A percentile compares a stretch with the other conserved stretches of the same genome.
Conservation (phyloP, 2,329 filamentous ascomycete genomes). For the Fusarium veterinarium region DNA sequence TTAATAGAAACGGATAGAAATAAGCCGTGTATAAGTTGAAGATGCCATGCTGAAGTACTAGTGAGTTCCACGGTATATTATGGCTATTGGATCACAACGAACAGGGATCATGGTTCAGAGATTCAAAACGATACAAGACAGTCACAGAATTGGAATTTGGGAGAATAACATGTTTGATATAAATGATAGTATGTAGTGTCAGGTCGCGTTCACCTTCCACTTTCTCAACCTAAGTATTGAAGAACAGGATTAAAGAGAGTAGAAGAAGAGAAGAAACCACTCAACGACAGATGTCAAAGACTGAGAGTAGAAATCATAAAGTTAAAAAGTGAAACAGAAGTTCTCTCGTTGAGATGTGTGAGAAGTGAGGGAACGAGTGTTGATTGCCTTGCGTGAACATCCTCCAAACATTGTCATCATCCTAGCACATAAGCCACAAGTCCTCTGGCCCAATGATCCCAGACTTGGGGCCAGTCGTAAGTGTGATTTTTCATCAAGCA, state of each 20-base stretch:
- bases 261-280: not conserved
- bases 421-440: too few species aligned
- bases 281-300: not conserved
- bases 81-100: not conserved
- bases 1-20: too few species aligned
- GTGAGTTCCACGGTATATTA: not conserved
- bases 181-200: not conserved
- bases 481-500: not conserved
- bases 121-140: not conserved
- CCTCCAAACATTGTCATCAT: not conserved
- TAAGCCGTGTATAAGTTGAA: too few species aligned
- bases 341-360: not conserved
- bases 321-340: not conserved
- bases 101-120: fast-evolving
- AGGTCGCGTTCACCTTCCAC: not conserved
- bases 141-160: not conserved
- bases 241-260: slow-evolving; percentile 2
- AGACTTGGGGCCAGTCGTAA: not conserved
- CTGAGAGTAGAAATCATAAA: not conserved
- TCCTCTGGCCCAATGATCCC: not conserved
- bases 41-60: not conserved
- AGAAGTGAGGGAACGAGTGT: not conserved
- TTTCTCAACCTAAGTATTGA: not conserved
- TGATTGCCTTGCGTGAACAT: not conserved
- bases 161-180: not conserved